Evolutionary conservation across 768 basidiomycete species (phyloP).

Genomic region (Mrakia gelida): DNA sequence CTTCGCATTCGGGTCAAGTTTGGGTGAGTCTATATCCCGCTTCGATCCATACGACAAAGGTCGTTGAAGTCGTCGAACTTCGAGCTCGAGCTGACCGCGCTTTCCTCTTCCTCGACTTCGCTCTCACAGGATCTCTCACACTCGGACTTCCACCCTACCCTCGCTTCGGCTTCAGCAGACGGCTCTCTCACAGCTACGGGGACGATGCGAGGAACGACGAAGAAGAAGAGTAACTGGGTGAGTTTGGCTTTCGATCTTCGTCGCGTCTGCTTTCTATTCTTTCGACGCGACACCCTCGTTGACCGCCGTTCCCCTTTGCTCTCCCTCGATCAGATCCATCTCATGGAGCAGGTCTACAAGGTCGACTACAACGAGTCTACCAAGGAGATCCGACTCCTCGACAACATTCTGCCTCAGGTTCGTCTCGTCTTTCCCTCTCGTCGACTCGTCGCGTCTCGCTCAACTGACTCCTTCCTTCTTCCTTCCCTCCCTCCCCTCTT

Average conservation of each 20-base stretch:
- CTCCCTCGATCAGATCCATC: background rate
- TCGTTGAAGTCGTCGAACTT: no score
- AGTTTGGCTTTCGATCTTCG: background rate
- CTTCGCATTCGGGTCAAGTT: constrained; percentile 18
- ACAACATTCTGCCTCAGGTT: constrained; percentile 72
- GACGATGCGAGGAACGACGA: constrained; percentile 26
- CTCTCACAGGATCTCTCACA: constrained; percentile 16
- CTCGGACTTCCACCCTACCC: constrained; percentile 30
- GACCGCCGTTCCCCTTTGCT: background rate
- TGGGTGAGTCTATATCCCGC: constrained; percentile 17
- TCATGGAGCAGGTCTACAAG: constrained; percentile 54
- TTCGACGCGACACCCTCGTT: background rate
- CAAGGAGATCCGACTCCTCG: constrained; percentile 79
- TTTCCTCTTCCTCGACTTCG: background rate
- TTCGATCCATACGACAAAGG: no score
- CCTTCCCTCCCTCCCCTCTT: no score
- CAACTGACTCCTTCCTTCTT: background rate
- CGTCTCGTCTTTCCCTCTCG: background rate
- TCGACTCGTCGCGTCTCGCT: no score
- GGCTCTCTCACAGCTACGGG: constrained; percentile 8
- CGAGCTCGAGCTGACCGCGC: background rate
- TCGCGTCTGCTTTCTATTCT: background rate
- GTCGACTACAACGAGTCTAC: constrained; percentile 77
- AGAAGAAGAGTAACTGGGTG: constrained; percentile 10
- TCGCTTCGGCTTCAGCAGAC: constrained; percentile 27